Conservation (phyloP, 345 rosid species). For the Sisymbrium altissimum region DNA sequence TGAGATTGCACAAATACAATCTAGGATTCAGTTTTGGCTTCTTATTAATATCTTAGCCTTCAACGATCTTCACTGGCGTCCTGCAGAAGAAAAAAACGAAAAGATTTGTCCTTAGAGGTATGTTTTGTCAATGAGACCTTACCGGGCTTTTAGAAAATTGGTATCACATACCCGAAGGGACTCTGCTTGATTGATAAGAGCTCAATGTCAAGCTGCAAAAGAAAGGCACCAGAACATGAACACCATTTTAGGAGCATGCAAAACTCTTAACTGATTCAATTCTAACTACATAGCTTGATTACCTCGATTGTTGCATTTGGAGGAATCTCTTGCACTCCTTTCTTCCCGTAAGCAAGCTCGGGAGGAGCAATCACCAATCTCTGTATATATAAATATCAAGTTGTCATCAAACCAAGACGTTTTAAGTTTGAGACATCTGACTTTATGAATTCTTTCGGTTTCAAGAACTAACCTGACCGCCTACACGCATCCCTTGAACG, state of each 20-base stretch:
- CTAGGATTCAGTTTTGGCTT: background rate
- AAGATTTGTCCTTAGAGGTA: background rate
- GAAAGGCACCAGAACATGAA: background rate
- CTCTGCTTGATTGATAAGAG: conserved; percentile 81
- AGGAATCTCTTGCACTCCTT: conserved; percentile 96
- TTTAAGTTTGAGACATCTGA: background rate
- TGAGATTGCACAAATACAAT: background rate
- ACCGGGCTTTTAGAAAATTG: background rate
- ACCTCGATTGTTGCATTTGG: conserved; percentile 98
- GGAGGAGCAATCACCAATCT: conserved; percentile 86
- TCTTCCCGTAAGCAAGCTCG: conserved; percentile 88
- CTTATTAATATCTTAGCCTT: conserved; percentile 45
- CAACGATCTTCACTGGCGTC: conserved; percentile 73
- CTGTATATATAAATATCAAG: conserved; percentile 30
- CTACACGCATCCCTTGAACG: conserved; percentile 91
- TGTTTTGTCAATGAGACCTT: background rate
- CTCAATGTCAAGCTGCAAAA: conserved; percentile 79
- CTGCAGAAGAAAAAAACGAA: conserved; percentile 36
- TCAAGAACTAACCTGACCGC: conserved; percentile 73
- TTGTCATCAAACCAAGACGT: background rate
- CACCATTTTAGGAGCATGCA: conserved; percentile 2
- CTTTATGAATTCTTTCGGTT: background rate
- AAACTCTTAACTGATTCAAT: background rate
- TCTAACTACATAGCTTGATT: background rate
- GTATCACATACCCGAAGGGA: conserved; percentile 71